Percentiles rank a stretch among this genome's conserved stretches.
Evolutionary conservation across 2,329 filamentous ascomycete species (phyloP).

Genomic region (Ceratocystis destructans): DNA sequence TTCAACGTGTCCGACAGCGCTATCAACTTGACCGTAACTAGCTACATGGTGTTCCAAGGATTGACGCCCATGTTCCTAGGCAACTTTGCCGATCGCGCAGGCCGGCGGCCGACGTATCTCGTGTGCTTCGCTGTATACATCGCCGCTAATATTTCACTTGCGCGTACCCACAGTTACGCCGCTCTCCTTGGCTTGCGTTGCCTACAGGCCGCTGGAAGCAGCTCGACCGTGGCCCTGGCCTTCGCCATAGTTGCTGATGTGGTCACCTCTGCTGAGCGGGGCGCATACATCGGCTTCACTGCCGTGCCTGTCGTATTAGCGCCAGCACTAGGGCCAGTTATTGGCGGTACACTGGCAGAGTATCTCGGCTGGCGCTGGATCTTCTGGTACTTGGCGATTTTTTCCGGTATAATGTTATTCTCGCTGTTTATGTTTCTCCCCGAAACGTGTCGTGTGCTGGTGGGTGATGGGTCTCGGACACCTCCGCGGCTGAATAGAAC

Average conservation of each 20-base stretch:
- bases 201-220: constrained; percentile 45
- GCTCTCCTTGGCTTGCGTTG: constrained; percentile 41
- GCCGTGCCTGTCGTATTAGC: constrained; percentile 36
- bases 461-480: constrained; percentile 39
- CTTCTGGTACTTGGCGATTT: constrained; percentile 48
- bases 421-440: constrained; percentile 39
- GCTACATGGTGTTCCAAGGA: constrained; percentile 48
- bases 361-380: constrained; percentile 46
- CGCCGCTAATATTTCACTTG: constrained; percentile 40
- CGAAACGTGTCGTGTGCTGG: constrained; percentile 36
- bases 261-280: constrained; percentile 47
- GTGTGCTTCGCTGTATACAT: constrained; percentile 40
- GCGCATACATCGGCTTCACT: constrained; percentile 43
- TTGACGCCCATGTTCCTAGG: constrained; percentile 44
- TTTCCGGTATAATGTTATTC: constrained; percentile 29
- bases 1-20: constrained; percentile 31
- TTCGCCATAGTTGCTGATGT: constrained; percentile 50
- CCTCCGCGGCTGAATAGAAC: constrained; percentile 30
- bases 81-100: constrained; percentile 40
- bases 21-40: constrained; percentile 40
- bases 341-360: constrained; percentile 44
- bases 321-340: constrained; percentile 39
- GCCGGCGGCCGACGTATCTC: constrained; percentile 41
- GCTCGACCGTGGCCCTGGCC: constrained; percentile 44
- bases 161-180: constrained; percentile 35